These are phyloP conservation scores for Pulveroboletus sp. DNA, from an alignment of 768 basidiomycete species.

Conservation along the genomic window DNA sequence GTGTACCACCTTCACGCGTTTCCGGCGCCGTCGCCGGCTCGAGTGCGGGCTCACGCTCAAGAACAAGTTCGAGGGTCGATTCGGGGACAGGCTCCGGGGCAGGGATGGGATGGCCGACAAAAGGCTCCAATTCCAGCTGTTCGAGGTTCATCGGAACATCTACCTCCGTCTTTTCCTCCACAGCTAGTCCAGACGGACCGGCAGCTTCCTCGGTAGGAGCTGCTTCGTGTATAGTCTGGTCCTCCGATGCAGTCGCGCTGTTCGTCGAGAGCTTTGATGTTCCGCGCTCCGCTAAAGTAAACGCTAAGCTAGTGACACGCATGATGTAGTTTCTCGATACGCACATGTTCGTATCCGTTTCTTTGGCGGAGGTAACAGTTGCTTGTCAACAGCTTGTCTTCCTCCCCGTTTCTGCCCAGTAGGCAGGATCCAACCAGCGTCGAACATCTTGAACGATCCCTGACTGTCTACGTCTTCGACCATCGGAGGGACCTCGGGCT, in stretches of 20 bases:
- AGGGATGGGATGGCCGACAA: not conserved
- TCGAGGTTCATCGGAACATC: constrained; percentile 17
- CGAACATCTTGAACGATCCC: constrained; percentile 75
- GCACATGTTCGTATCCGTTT: constrained; percentile 49
- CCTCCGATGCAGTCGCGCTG: constrained; percentile 45
- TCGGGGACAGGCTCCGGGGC: not conserved
- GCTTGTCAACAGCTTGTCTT: constrained; percentile 42
- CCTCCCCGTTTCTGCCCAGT: constrained; percentile 65
- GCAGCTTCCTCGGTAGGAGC: constrained; percentile 25
- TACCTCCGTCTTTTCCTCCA: constrained; percentile 15
- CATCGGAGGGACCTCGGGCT: constrained; percentile 45
- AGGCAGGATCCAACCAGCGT: constrained; percentile 85
- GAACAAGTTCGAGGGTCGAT: not conserved
- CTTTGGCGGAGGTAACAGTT: constrained; percentile 46
- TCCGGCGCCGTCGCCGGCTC: not conserved
- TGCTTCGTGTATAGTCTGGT: constrained; percentile 31
- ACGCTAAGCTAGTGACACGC: not conserved
- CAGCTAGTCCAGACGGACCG: constrained; percentile 21
- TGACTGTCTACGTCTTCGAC: constrained; percentile 69
- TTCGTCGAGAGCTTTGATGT: constrained; percentile 43
- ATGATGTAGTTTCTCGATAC: constrained; percentile 6
- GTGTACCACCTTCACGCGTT: constrained; percentile 6
- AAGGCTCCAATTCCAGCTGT: constrained; percentile 4
- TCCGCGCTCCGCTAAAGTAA: constrained; percentile 27
- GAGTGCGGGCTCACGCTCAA: not conserved